Base-by-base conservation (phyloP, 1,284 basidiomycete genomes). In the Acaromyces ingoldii region DNA sequence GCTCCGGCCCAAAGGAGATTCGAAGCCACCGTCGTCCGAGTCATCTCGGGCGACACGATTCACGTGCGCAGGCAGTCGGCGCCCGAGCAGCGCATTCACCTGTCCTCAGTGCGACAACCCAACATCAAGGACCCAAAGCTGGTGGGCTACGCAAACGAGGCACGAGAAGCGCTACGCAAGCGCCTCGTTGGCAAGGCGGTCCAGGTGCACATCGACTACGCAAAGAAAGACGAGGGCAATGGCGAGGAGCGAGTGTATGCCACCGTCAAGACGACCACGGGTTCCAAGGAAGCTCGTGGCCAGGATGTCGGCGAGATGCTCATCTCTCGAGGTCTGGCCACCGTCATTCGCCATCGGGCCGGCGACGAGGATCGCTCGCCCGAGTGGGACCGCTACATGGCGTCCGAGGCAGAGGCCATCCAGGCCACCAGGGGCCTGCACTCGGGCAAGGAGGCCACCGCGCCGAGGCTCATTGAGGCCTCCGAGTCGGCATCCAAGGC, bases 281-380 rank as follows among this genome's bases (percentile, higher is more conserved):
- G 65, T 22, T 62, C 58, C 37, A 59, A 67, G 59, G 63, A 63
- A 34, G 39, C 40, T 17, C 53, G 53, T 29, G 57, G 55, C 24
- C 54, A 58, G 48, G 96, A 95, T 73, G 80, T 97, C 43, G 87
- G 91, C 1, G 89, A 93, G 72, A 87, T 91, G 72, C 80, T 98
- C 30, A 85, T 96, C 56, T 91, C 95, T 73, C 90, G 90, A 69
- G 93, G 93, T 43, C 79, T 95, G 10, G 90, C 90, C 2, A 87
- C 85, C 49, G 88, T 89, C 7, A 84, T 96, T 39, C 85, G 92
- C 44, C 93, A 98, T 77, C 87, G 85, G 65, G 55, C 89, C 37
- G 92, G 95, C 65, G 93, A 97, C 72, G 93, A 97, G 76, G 89
- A 93, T 65, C 84, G 91, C 46, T 93, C 91, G 19, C 82, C 87